phyloP scores from a whole-genome alignment of 148 eudicot species.

The Nepenthes mirabilis region DNA sequence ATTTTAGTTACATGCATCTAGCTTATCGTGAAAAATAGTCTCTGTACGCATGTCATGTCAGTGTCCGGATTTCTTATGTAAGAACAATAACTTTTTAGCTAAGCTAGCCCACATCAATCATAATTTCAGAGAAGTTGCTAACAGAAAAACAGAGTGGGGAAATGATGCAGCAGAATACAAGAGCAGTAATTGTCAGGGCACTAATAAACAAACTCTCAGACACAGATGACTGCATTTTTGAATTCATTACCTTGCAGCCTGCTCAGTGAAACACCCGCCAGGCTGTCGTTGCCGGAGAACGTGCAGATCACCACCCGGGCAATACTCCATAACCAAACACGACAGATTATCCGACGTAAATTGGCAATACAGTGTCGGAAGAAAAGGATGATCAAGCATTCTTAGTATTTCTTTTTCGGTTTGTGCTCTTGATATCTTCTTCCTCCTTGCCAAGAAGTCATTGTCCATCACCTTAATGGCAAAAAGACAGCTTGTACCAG shows the following conservation, averaged over 20 bases:
- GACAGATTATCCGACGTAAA: slow-evolving; percentile 84
- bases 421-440: slow-evolving; percentile 84
- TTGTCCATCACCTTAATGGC: slow-evolving; percentile 98
- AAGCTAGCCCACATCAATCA: no score
- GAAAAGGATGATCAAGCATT: slow-evolving; percentile 95
- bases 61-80: no score
- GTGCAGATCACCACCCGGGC: slow-evolving; percentile 95
- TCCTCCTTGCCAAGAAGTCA: slow-evolving; percentile 74
- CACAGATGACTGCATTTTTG: background rate
- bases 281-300: slow-evolving; percentile 90
- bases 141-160: no score
- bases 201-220: no score
- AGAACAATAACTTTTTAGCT: no score
- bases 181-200: background rate
- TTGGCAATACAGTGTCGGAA: slow-evolving; percentile 84
- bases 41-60: no score
- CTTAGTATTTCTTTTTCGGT: slow-evolving; percentile 85
- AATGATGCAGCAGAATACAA: background rate
- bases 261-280: slow-evolving; percentile 83
- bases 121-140: no score
- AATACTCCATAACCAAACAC: slow-evolving; percentile 96
- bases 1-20: no score
- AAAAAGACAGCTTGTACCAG: slow-evolving; percentile 66
- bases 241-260: slow-evolving; percentile 72
- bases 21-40: no score